phyloP scores from a whole-genome alignment of 306 rosid genomes.

The Acacia crassicarpa region DNA sequence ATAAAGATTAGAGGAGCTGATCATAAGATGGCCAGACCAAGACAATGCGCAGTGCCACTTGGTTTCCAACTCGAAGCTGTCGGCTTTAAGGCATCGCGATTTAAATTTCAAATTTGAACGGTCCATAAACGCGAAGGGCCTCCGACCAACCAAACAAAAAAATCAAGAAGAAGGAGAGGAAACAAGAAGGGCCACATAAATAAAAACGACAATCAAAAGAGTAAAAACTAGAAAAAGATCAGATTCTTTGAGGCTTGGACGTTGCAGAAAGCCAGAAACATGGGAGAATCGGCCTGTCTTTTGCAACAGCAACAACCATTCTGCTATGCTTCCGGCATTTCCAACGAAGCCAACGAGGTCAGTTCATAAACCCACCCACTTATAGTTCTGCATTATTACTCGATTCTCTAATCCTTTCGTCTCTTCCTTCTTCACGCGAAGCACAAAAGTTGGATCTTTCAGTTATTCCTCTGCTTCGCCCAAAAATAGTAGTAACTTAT shows the following conservation, averaged over 20 bases:
- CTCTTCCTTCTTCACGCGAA: neutral
- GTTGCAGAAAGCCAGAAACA: slow-evolving; percentile 31
- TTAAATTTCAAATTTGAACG: slow-evolving; percentile 78
- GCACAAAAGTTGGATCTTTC: neutral
- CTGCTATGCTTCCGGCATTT: slow-evolving; percentile 74
- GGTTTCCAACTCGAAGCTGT: slow-evolving; percentile 11
- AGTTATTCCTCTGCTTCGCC: neutral
- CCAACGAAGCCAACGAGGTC: slow-evolving; percentile 82
- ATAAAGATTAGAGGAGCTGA: neutral
- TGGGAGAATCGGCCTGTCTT: slow-evolving; percentile 93
- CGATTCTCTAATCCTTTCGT: neutral
- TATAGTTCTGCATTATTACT: slow-evolving; percentile 24
- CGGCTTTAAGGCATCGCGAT: slow-evolving; percentile 46
- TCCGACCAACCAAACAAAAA: neutral
- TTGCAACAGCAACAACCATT: slow-evolving; percentile 83
- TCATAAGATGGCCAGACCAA: neutral
- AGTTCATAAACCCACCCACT: slow-evolving; percentile 25
- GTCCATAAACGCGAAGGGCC: neutral
- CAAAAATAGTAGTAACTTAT: neutral
- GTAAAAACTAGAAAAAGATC: slow-evolving; percentile 31
- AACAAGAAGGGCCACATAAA: slow-evolving; percentile 33
- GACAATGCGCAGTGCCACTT: slow-evolving; percentile 17
- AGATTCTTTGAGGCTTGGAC: slow-evolving; percentile 43
- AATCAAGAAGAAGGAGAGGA: neutral
- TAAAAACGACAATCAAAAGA: slow-evolving; percentile 28